Conservation (phyloP, 345 rosid genomes). For the Zanthoxylum bungeanum region DNA sequence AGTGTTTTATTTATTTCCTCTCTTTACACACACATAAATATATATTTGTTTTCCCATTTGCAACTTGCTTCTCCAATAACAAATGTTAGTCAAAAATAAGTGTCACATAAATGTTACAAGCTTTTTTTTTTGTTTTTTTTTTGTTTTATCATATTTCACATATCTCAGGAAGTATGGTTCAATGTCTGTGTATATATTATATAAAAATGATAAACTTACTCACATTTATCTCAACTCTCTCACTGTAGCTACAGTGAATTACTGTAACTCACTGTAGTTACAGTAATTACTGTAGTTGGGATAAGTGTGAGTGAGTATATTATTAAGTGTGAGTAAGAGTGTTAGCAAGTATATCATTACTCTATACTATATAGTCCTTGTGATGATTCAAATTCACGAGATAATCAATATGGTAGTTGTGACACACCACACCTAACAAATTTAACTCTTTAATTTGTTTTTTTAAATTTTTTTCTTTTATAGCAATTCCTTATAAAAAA, state of each 20-base stretch:
- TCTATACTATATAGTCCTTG: too few species aligned
- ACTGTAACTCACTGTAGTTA: too few species aligned
- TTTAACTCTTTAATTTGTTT: not conserved
- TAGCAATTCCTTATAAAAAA: not conserved
- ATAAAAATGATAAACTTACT: too few species aligned
- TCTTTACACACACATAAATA: too few species aligned
- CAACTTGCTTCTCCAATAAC: not conserved
- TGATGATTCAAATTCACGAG: not conserved
- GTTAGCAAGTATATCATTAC: too few species aligned
- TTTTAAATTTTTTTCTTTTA: not conserved
- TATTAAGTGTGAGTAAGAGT: too few species aligned
- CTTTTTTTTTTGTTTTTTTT: too few species aligned
- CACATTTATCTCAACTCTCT: too few species aligned
- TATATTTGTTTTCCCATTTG: not conserved
- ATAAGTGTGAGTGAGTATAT: too few species aligned
- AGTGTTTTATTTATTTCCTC: too few species aligned
- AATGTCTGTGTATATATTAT: not conserved
- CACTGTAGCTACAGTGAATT: too few species aligned
- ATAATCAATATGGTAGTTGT: not conserved
- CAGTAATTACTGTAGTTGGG: too few species aligned
- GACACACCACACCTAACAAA: not conserved
- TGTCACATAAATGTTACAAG: not conserved
- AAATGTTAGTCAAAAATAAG: not conserved
- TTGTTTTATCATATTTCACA: not conserved
- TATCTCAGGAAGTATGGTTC: not conserved